Evolutionary conservation across 106 monocot genomes (phyloP), one percentile per base, ranked within the genome.

Genomic region (Narthecium ossifragum): DNA sequence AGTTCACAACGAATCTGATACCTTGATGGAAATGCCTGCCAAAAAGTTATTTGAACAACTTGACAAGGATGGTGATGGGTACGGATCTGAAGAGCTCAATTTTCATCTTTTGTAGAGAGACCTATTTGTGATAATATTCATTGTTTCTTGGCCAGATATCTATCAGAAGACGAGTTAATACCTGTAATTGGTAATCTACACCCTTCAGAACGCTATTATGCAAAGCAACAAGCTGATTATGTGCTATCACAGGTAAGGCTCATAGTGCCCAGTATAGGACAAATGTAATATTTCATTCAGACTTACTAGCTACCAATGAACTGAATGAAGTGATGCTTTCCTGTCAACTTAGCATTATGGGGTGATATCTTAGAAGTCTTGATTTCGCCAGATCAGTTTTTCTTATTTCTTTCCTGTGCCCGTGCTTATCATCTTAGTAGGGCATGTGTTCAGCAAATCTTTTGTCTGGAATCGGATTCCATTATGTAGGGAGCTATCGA

Each of bases 171-270:
- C 28, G 96, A 98, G 72, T 50, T 98, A 20, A 64, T 70, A 36
- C 63, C 86, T 60, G 69, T 86, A 21, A 67, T 90, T 48, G 80
- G 71, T 25, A 86, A 69, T 61, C 66, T 96, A 65, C 83, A 90
- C 68, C 96, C 83, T 41, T 81, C 96, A 34, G 86, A 96, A 31
- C 83, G 51, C 31, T 79, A 73, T 55, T 84, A 96, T 84, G 90
- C 90, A 45, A 90, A 84, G 61, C 84, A 90, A 43, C 96, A 90
- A 70, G 90, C 86, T 72, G 80, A 84, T 30, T 83, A 87, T 50
- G 68, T 65, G 8, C 54, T 96, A 22, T 71, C 86, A 55, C 77
- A 80, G 86, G 96, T 90, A 76, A 63, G 43, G 25, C 18, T 70
- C 39, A 49, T 23, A n/a, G 25, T 55, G 15, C n/a, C n/a, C n/a